Conservation (phyloP, 345 rosid species). For the Populus nigra region DNA sequence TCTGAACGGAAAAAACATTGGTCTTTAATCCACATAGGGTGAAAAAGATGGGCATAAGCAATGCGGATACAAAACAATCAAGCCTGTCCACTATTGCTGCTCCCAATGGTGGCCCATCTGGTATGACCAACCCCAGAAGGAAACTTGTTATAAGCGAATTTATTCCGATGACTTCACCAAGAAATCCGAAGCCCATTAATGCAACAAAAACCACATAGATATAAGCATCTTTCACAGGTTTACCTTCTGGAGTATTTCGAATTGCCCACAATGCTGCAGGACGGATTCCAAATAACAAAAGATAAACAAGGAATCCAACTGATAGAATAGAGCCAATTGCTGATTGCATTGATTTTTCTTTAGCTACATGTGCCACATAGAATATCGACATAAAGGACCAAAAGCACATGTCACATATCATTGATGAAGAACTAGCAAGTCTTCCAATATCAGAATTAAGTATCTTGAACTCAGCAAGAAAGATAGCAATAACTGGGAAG, state of each 20-base stretch:
- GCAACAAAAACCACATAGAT: slow-evolving; percentile 20
- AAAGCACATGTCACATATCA: slow-evolving; percentile 18
- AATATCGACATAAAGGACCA: slow-evolving; percentile 11
- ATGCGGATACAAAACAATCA: slow-evolving; percentile 25
- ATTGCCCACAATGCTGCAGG: slow-evolving; percentile 37
- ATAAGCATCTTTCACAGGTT: slow-evolving; percentile 36
- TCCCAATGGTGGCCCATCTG: slow-evolving; percentile 43
- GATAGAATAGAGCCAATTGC: slow-evolving; percentile 16
- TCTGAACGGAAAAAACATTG: slow-evolving; percentile 4
- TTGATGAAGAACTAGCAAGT: slow-evolving; percentile 34
- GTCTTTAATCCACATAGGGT: slow-evolving; percentile 32
- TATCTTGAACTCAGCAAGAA: slow-evolving; percentile 35
- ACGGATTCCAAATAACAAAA: slow-evolving; percentile 20
- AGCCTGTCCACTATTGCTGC: slow-evolving; percentile 38
- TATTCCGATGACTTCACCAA: slow-evolving; percentile 32
- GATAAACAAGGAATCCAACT: slow-evolving; percentile 4
- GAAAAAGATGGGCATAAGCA: slow-evolving; percentile 36
- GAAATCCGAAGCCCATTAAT: slow-evolving; percentile 30
- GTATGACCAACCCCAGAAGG: slow-evolving; percentile 34
- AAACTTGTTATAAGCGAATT: slow-evolving; percentile 22
- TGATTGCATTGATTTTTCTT: slow-evolving; percentile 1
- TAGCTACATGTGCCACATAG: background rate
- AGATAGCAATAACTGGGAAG: slow-evolving; percentile 35
- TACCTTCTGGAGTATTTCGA: slow-evolving; percentile 32
- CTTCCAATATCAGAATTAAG: slow-evolving; percentile 48